A percentile compares a stretch with the other conserved stretches of the same genome.
Evolutionary conservation across 116 monocot genomes (phyloP).

Genomic region (Posidonia oceanica): DNA sequence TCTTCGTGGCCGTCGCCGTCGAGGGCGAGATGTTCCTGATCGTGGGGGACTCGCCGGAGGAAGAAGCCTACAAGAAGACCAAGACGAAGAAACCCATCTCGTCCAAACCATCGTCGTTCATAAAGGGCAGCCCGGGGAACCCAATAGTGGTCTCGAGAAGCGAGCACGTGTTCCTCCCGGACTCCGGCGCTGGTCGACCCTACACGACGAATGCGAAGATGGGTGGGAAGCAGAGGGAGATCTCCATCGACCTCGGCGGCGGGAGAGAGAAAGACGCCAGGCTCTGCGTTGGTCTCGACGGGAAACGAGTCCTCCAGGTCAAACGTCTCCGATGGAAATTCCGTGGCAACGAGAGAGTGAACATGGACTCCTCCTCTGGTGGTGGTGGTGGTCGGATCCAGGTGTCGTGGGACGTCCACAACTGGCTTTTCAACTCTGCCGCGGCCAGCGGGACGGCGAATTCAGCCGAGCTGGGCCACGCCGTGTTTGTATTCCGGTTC

Average conservation of each 20-base stretch:
- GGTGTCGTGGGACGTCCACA: conserved; percentile 92
- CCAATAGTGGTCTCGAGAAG: conserved; percentile 43
- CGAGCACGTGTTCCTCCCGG: conserved; percentile 53
- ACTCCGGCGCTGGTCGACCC: background rate
- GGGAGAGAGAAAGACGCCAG: conserved; percentile 8
- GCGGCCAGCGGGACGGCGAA: conserved; percentile 6
- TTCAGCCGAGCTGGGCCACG: conserved; percentile 17
- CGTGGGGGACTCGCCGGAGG: conserved; percentile 33
- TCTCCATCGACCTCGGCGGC: conserved; percentile 45
- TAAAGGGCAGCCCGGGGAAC: background rate
- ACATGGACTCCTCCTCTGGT: conserved; percentile 13
- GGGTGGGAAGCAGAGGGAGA: conserved; percentile 50
- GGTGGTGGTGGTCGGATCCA: conserved; percentile 19
- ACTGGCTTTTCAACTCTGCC: conserved; percentile 55
- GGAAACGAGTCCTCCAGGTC: conserved; percentile 15
- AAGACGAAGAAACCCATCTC: conserved; percentile 11
- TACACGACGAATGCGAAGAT: conserved; percentile 46
- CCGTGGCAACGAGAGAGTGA: conserved; percentile 17
- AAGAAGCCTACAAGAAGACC: conserved; percentile 28
- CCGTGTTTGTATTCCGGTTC: conserved; percentile 55
- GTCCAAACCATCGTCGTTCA: background rate
- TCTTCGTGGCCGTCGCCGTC: conserved; percentile 37
- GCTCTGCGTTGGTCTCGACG: conserved; percentile 12
- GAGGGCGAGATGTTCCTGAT: conserved; percentile 45
- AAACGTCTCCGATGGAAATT: conserved; percentile 28